These are phyloP conservation scores for Porphyridium purpureum DNA, from an alignment of 23 red algal genomes.

Conservation along the genomic window DNA sequence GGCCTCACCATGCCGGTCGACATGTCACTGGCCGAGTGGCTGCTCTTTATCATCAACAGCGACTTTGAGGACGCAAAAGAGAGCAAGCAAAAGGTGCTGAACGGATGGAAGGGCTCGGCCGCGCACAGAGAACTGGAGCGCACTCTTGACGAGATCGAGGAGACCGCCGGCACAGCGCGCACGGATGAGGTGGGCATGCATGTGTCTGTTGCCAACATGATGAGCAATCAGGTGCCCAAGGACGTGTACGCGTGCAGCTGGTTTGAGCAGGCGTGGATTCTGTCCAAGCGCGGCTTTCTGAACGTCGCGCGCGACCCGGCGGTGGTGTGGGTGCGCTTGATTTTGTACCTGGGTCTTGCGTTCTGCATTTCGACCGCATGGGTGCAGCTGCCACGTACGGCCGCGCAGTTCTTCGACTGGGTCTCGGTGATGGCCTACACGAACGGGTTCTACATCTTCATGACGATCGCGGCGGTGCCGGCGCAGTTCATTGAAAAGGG, in stretches of 20 bases:
- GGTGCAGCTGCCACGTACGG: constrained; percentile 6
- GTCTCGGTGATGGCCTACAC: constrained; percentile 11
- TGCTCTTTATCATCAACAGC: background rate
- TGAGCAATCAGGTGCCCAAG: background rate
- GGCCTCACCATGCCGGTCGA: background rate
- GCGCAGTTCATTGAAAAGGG: constrained; percentile 13
- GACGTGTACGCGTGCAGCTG: background rate
- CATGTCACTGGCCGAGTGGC: constrained; percentile 5
- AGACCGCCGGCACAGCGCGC: background rate
- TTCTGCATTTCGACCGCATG: constrained; percentile 11
- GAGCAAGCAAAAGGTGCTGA: background rate
- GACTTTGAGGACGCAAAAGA: constrained; percentile 2
- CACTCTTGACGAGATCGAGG: background rate
- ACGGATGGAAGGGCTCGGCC: background rate
- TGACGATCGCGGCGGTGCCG: constrained; percentile 16
- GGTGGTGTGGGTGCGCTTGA: constrained; percentile 13
- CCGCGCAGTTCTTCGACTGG: constrained; percentile 10
- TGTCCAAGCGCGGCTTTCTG: constrained; percentile 7
- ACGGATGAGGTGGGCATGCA: background rate
- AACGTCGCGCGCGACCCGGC: constrained; percentile 22
- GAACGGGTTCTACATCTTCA: constrained; percentile 18
- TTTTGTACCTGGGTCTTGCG: constrained; percentile 16
- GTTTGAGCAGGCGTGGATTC: constrained; percentile 1
- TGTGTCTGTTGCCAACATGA: background rate
- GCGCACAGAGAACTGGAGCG: background rate